These are phyloP conservation scores for Trichomonas tenax DNA, from an alignment of 208 protist species.

Conservation along the genomic window DNA sequence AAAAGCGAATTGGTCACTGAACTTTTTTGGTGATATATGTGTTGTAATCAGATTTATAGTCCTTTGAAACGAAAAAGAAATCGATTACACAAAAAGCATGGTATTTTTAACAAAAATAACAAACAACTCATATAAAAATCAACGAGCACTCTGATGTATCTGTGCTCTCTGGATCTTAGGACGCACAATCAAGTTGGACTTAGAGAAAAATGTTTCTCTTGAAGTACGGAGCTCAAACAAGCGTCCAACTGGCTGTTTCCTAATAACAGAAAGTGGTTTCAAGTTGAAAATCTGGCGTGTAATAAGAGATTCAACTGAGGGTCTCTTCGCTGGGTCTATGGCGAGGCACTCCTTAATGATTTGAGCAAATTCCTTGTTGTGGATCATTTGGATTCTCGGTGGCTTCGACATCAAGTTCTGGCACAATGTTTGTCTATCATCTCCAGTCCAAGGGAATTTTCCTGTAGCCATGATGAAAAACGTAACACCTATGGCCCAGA, in stretches of 20 bases:
- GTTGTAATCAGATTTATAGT: no score
- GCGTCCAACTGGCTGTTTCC: neutral
- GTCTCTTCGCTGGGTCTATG: neutral
- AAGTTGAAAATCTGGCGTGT: neutral
- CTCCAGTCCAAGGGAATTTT: neutral
- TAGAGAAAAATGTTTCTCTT: no score
- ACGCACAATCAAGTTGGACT: no score
- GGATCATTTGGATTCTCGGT: neutral
- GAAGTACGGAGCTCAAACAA: no score
- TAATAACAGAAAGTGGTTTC: neutral
- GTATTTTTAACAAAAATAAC: no score
- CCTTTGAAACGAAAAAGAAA: no score
- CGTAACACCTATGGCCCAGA: neutral
- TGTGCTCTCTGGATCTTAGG: no score
- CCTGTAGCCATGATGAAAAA: neutral
- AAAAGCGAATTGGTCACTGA: no score
- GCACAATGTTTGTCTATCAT: neutral
- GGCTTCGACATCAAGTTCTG: neutral
- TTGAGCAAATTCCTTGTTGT: neutral
- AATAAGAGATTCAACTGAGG: neutral
- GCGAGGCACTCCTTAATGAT: neutral
- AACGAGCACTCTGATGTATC: no score
- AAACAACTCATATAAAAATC: no score
- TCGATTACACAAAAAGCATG: no score
- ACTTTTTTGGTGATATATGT: no score